A percentile compares a stretch with the other conserved stretches of the same genome.
Conservation (phyloP, 148 eudicot species). For the Nepenthes gracilis region DNA sequence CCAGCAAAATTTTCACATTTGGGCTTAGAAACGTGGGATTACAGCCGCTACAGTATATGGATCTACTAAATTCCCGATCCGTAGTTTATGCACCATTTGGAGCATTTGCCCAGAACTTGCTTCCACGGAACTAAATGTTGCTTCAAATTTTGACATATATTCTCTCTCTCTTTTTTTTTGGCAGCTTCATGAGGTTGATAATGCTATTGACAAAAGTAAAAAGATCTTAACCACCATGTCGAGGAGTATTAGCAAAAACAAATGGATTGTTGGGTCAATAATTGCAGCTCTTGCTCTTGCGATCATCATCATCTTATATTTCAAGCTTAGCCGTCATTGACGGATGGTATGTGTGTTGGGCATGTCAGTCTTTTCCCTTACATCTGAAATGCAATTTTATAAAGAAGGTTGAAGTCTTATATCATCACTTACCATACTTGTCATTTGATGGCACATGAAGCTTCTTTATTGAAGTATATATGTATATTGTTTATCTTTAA, state of each 20-base stretch:
- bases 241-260: slow-evolving; percentile 81
- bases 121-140: neutral
- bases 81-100: neutral
- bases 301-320: slow-evolving; percentile 60
- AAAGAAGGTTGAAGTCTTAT: no score
- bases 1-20: no score
- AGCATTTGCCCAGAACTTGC: neutral
- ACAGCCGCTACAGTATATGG: neutral
- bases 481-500: no score
- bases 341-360: no score
- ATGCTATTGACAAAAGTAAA: slow-evolving; percentile 85
- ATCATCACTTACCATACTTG: no score
- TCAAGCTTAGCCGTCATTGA: slow-evolving; percentile 40
- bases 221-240: slow-evolving; percentile 82
- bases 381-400: no score
- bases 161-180: slow-evolving; percentile 7
- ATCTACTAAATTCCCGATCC: neutral
- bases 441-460: no score
- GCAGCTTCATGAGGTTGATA: slow-evolving; percentile 93
- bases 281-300: slow-evolving; percentile 73
- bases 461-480: no score
- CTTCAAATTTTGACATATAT: neutral
- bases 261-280: slow-evolving; percentile 70
- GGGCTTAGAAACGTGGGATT: neutral
- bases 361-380: no score